A percentile compares a stretch with the other conserved stretches of the same genome.
Conservation (phyloP, 1,284 basidiomycete species). For the Sphaerobolus stellatus region DNA sequence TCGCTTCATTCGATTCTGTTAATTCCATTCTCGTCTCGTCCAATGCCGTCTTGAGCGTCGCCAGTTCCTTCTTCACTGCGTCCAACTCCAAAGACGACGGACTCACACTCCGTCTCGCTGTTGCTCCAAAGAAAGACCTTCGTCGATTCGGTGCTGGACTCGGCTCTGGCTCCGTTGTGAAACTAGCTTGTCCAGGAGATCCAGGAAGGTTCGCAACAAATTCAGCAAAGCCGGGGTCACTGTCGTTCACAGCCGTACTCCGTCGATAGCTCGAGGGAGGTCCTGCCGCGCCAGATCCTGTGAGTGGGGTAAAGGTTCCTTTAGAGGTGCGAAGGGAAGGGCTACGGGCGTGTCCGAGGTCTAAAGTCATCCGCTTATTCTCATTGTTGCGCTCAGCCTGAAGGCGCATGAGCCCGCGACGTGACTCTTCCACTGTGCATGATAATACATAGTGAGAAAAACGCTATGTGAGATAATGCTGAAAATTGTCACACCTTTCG, state of each 20-base stretch:
- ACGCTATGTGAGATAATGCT: slow-evolving; percentile 2
- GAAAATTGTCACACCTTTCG: slow-evolving; percentile 74
- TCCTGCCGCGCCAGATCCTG: slow-evolving; percentile 43
- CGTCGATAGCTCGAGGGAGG: slow-evolving; percentile 48
- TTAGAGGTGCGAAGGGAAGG: slow-evolving; percentile 52
- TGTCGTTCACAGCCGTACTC: slow-evolving; percentile 62
- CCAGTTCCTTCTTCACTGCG: slow-evolving; percentile 61
- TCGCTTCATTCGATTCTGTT: slow-evolving; percentile 76
- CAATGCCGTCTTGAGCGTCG: slow-evolving; percentile 55
- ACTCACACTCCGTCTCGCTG: slow-evolving; percentile 4
- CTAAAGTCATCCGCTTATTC: slow-evolving; percentile 46
- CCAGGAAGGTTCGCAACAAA: slow-evolving; percentile 21
- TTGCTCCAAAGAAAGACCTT: slow-evolving; percentile 3
- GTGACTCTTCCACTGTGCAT: slow-evolving; percentile 29
- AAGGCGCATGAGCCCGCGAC: slow-evolving; percentile 86
- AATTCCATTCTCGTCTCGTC: slow-evolving; percentile 66
- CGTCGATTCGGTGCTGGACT: slow-evolving; percentile 4
- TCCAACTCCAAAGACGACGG: slow-evolving; percentile 45
- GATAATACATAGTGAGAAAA: neutral
- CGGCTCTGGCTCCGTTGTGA: slow-evolving; percentile 1
- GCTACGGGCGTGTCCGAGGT: slow-evolving; percentile 51
- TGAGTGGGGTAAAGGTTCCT: slow-evolving; percentile 67
- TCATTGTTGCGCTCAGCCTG: slow-evolving; percentile 68
- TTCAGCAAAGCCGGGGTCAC: slow-evolving; percentile 30
- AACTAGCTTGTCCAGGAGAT: slow-evolving; percentile 5